Base-by-base conservation (phyloP, 495 filamentous ascomycete species). In the Schizothecium vesticola region DNA sequence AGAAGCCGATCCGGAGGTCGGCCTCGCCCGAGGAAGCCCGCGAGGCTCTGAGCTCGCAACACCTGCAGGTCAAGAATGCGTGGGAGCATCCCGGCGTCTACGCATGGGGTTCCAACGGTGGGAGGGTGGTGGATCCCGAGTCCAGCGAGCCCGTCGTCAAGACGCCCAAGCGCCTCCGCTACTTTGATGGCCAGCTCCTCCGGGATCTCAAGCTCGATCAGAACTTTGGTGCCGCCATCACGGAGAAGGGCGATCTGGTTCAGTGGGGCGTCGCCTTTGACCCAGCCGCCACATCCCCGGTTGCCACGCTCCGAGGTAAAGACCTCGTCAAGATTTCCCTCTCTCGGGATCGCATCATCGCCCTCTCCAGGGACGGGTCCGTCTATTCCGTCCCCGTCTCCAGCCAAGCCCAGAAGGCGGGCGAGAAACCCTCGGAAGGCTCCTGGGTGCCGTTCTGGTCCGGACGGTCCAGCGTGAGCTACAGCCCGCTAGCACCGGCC, bases 21-120 rank as follows among this genome's bases (percentile, higher is more conserved):
- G 79, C 75, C 13, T 85, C 87, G 7, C 87, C 86, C 68, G 90
- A 93, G 74, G 88, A 91, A 36, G 85, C 85, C 61, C 81, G 91
- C 67, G 90, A 94, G 66, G 71, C 89, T 31, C 85, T 94, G 22
- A 90, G 90, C 72, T 88, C 87, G 11, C 88, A 93, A 72, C 91
- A 94, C 76, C 80, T 93, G 21, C 91, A 97, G 79, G 91, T 94
- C 55, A 93, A 92, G 82, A 88, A 86, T 73, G 96, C 92, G 74
- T 89, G 91, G 86, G 92, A 93, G 78, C 89, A 91, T 65, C 94
- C 95, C 3, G 95, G 92, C 0, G 90, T 97, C 1, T 97, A 96
- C 80, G 87, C 89, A 28, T 99, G 95, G 94, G 95, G 95, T 19
- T 91, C 90, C 2, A 99, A 99, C 73, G 84, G 80, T n/a, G 91